phyloP scores from a whole-genome alignment of 257 asterid species.

The Fraxinus quadrangulata region DNA sequence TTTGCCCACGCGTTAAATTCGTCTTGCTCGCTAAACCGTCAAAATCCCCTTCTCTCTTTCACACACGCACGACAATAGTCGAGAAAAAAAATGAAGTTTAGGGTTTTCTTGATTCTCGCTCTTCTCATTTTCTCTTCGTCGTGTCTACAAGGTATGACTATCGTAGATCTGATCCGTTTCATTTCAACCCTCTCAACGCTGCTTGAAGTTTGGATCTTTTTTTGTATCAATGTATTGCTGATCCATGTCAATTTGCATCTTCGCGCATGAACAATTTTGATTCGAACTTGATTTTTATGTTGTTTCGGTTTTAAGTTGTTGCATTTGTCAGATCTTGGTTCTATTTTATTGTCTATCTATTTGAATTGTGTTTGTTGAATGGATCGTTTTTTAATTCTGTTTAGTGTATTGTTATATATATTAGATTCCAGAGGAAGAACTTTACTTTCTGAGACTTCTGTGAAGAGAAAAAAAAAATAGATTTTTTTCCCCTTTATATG shows the following conservation, averaged over 20 bases:
- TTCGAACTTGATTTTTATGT: conserved; percentile 13
- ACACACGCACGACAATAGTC: too few species aligned
- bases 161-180: conserved; percentile 35
- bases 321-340: conserved; percentile 25
- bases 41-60: neutral
- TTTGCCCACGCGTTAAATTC: neutral
- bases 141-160: conserved; percentile 62
- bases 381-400: neutral
- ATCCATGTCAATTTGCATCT: conserved; percentile 22
- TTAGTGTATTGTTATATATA: neutral
- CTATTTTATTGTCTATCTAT: neutral
- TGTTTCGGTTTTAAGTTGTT: conserved; percentile 1
- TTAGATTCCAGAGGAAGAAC: neutral
- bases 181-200: neutral
- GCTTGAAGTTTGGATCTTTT: neutral
- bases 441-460: neutral
- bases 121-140: conserved; percentile 72
- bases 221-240: conserved; percentile 14
- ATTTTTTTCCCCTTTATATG: too few species aligned
- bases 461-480: neutral
- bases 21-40: neutral
- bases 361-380: too few species aligned
- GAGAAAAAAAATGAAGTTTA: conserved; percentile 46
- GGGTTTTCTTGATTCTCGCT: conserved; percentile 66
- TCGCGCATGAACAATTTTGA: conserved; percentile 20